These are phyloP conservation scores for Dispira simplex DNA, from an alignment of 192 early-diverging fungal species.

Conservation along the genomic window DNA sequence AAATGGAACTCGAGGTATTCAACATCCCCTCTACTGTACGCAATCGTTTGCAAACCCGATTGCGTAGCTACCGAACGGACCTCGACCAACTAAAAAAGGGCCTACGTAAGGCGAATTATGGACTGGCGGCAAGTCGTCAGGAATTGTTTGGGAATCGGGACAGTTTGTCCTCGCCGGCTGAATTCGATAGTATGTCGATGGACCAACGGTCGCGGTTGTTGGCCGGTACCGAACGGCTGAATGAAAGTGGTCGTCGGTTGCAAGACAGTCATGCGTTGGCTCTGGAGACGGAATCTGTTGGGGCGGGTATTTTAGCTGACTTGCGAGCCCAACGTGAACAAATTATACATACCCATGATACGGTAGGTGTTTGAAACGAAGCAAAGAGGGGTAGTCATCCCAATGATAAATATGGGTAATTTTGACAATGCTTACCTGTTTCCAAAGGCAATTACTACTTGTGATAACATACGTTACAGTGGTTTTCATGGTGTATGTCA, in stretches of 20 bases:
- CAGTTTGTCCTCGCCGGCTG: conserved; percentile 15
- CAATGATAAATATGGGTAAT: no score
- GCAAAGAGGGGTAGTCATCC: conserved; percentile 20
- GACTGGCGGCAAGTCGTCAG: conserved; percentile 30
- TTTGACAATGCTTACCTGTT: no score
- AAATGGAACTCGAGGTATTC: conserved; percentile 88
- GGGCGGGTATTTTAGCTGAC: conserved; percentile 66
- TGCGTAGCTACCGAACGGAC: conserved; percentile 62
- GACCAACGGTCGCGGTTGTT: conserved; percentile 71
- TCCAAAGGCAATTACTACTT: no score
- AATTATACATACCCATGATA: conserved; percentile 70
- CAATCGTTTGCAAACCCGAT: conserved; percentile 44
- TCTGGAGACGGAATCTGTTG: conserved; percentile 80
- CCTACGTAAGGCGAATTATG: conserved; percentile 21
- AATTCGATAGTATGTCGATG: conserved; percentile 37
- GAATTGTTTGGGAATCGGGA: conserved; percentile 35
- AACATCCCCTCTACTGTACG: conserved; percentile 47
- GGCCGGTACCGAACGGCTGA: conserved; percentile 73
- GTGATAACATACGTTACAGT: no score
- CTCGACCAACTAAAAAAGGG: conserved; percentile 66
- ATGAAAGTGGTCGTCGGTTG: conserved; percentile 58
- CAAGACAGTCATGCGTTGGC: conserved; percentile 81
- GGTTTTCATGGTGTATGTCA: no score
- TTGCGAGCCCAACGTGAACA: conserved; percentile 82
- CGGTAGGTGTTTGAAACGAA: conserved; percentile 26